Percentiles rank a stretch among this genome's conserved stretches.
Evolutionary conservation across 768 basidiomycete species (phyloP).

Genomic region (Mycena latifolia): DNA sequence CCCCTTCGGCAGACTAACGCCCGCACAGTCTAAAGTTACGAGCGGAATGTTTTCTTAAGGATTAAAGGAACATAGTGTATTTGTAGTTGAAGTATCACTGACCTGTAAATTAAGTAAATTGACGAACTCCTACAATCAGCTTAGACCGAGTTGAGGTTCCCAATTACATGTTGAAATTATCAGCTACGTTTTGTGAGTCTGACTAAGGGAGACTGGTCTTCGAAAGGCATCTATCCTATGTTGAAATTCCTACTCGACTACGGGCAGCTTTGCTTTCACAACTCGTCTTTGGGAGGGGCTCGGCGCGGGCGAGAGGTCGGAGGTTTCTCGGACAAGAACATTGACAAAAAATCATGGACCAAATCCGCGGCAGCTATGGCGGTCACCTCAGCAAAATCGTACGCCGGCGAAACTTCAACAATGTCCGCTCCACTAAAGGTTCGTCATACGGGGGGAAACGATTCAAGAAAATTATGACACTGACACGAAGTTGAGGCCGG

Average conservation of each 20-base stretch:
- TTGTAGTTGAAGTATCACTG: constrained; percentile 2
- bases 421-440: constrained; percentile 72
- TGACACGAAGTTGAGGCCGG: constrained; percentile 85
- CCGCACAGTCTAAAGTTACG: constrained; percentile 28
- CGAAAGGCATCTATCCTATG: too few species aligned
- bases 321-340: constrained; percentile 63
- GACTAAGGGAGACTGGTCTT: too few species aligned
- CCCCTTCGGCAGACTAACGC: constrained; percentile 51
- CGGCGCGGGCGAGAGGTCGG: constrained; percentile 41
- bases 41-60: too few species aligned
- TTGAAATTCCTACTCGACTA: too few species aligned
- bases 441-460: neutral
- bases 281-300: constrained; percentile 42
- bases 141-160: too few species aligned
- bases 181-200: too few species aligned
- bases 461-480: constrained; percentile 37
- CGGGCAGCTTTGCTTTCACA: constrained; percentile 37
- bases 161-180: too few species aligned
- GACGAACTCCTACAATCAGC: neutral
- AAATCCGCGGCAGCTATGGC: constrained; percentile 77
- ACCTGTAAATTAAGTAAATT: neutral
- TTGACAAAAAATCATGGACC: constrained; percentile 75
- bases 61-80: too few species aligned
- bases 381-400: constrained; percentile 79
- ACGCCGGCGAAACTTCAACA: constrained; percentile 81